These are phyloP conservation scores for Pelargonium fulgidum DNA, from an alignment of 441 rosid genomes.

Conservation along the genomic window DNA sequence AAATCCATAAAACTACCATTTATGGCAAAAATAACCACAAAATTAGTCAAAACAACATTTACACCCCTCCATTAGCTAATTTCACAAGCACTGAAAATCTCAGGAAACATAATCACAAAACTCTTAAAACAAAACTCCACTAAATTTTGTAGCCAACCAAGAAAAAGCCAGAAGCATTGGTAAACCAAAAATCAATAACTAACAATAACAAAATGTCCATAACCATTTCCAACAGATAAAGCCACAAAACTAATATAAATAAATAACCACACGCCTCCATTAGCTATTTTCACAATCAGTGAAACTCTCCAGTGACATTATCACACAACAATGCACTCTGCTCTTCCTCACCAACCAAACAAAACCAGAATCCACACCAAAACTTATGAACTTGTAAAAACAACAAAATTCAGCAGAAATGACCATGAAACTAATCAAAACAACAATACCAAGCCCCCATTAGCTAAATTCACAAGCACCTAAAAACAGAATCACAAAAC, in stretches of 20 bases:
- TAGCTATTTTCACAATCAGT: background rate
- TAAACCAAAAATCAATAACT: background rate
- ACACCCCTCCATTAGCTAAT: background rate
- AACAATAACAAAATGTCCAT: too few species aligned
- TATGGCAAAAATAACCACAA: too few species aligned
- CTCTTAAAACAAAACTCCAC: background rate
- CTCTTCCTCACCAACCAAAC: constrained; percentile 3
- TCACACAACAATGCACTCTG: background rate
- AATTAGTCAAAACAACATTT: background rate
- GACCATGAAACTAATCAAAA: too few species aligned
- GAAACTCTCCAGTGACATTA: background rate
- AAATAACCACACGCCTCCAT: too few species aligned
- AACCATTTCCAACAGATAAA: background rate
- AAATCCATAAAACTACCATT: too few species aligned
- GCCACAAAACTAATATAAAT: background rate
- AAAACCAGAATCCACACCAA: background rate
- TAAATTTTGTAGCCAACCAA: background rate
- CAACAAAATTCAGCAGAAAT: too few species aligned
- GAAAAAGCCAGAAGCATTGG: background rate
- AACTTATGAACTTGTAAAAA: too few species aligned
- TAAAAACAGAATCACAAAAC: too few species aligned
- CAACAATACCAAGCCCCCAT: too few species aligned
- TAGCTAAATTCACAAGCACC: too few species aligned
- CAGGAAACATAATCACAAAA: background rate
- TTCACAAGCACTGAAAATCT: background rate